Conservation (phyloP, 2,329 filamentous ascomycete species). For the Paracoccidioides lutzii region DNA sequence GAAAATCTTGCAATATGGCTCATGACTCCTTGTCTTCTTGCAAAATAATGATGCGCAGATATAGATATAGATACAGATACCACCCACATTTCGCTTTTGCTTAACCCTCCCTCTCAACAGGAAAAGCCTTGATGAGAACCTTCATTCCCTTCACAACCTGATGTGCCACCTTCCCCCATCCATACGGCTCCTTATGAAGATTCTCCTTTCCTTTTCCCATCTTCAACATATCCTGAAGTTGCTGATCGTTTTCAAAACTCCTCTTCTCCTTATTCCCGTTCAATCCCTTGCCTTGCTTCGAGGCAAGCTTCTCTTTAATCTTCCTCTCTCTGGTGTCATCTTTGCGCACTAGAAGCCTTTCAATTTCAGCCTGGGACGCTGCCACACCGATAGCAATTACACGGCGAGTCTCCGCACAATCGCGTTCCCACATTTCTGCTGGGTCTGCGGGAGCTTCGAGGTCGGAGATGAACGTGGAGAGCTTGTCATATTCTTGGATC, state of each 20-base stretch:
- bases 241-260: conserved; percentile 8
- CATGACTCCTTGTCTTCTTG: not conserved
- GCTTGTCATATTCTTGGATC: conserved; percentile 6
- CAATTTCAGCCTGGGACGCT: conserved; percentile 9
- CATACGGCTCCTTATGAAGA: conserved; percentile 1
- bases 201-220: conserved; percentile 7
- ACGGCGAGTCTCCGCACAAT: conserved; percentile 10
- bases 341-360: conserved; percentile 8
- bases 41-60: not conserved
- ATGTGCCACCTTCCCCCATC: conserved; percentile 12
- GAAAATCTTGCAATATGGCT: not conserved
- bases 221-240: conserved; percentile 13
- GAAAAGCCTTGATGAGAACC: conserved; percentile 9
- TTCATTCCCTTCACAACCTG: conserved; percentile 9
- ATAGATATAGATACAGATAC: not conserved
- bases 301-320: not conserved
- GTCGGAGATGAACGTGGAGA: conserved; percentile 4
- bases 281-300: not conserved
- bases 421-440: conserved; percentile 6
- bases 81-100: not conserved
- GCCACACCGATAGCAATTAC: conserved; percentile 9
- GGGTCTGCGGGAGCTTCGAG: conserved; percentile 6
- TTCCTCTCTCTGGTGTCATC: not conserved
- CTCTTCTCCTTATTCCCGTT: not conserved
- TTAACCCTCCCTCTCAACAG: not conserved